Base-by-base conservation (phyloP, 257 asterid genomes). In the Verbascum thapsus region DNA sequence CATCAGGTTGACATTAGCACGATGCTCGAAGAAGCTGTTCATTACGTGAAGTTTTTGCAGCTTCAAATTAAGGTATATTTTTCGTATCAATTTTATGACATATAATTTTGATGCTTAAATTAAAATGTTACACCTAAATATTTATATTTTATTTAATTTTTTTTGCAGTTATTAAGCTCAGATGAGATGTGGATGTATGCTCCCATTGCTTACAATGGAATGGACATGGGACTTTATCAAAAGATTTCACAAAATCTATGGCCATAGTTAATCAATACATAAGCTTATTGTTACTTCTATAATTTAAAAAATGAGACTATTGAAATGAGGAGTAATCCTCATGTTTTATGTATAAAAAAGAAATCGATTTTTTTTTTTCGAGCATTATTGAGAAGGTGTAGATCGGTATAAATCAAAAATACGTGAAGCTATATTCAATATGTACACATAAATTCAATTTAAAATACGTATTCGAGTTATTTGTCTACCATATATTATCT, bases 121-220 rank as follows among this genome's bases (percentile, higher is more conserved):
- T 22, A 8, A 10, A 26, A 53, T 39, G 51, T 39, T 20, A 41
- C 51, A 12, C 6, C 10, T 37, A 20, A 62, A 11, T 41, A 18
- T 2, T 1, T 19, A 10, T 23, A 4, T 53, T 12, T 19, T 41
- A 20, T 12, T 22, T 64, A 19, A 17, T 38, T 18, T 42, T 19
- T 39, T 10, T 38, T 70, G 58, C 85, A 90, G 96, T 70, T 90
- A 63, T 65, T 90, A 70, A 87, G 97, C 75, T 83, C 96, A 3
- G 96, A 90, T 76, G 91, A 87, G 45, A 43, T 68, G 70, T 90
- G 97, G 97, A 90, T 87, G 97, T 90, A 85, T 83, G 95, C 97
- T 39, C 97, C 96, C 19, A 70, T 87, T 57, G 95, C 90, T 55
- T 75, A 87, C 75, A 85, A 85, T 57, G 97, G 96, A 54, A 83